Evolutionary conservation across 208 protist genomes (phyloP), one percentile per base, ranked within the genome.

Genomic region (Trichomonas gallinae): DNA sequence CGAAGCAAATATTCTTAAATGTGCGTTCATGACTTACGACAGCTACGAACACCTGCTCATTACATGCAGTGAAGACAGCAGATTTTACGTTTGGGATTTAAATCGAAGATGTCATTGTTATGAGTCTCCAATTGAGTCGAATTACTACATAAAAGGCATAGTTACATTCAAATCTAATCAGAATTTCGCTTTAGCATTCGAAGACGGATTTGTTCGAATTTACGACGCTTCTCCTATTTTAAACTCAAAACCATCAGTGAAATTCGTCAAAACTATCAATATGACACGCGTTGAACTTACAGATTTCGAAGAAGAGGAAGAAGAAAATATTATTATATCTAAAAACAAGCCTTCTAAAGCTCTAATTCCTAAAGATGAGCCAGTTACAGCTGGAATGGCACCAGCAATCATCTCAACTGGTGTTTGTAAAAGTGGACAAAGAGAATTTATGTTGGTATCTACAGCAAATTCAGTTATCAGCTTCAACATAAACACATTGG

Each of bases 171-270:
- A 48, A 10, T 38, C 87, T 34, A 93, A 48, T 34, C 87, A 93
- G 17, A 34, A 44, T 26, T 93, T 93, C 26, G 87, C 87, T 34
- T 17, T 93, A 36, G 44, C 87, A 58, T 93, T 93, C 46, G 44
- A 93, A 93, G 87, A 93, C 51, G 87, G 87, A 48, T 93, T 58
- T 51, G 87, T 93, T 42, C 26, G 87, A 58, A 23, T 93, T 21
- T 93, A 93, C 44, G 87, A 93, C 51, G 44, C 87, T 38, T 93
- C 87, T 10, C 87, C 87, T 38, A 93, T 93, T 26, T 58, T 93
- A 31, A 42, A 48, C 44, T 42, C 15, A 17, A 93, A 93, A 51
- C 87, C 87, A 36, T 93, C 87, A 51, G 87, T 93, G 0, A 51
- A n/a, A 38, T 93, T 93, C 31, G 26, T 93, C 1, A 48, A 51